Conservation (phyloP, 2,329 filamentous ascomycete genomes). For the Paramyrothecium roridum region DNA sequence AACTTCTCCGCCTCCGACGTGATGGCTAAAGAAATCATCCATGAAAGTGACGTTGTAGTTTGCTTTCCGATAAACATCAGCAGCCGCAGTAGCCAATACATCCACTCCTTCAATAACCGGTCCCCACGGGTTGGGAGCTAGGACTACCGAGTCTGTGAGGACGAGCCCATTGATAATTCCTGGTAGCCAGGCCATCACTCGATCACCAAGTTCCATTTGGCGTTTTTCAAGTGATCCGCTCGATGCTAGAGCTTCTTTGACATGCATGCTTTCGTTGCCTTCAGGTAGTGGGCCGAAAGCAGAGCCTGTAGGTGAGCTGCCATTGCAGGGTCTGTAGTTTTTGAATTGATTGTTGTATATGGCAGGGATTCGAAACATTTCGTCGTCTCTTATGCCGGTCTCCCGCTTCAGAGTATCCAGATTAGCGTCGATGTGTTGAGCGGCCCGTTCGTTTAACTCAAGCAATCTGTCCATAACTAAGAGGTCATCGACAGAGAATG, state of each 20-base stretch:
- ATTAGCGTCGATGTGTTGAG: slow-evolving; percentile 11
- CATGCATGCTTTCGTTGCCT: not conserved
- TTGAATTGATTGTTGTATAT: slow-evolving; percentile 9
- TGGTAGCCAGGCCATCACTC: slow-evolving; percentile 12
- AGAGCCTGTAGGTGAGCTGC: too few relatives aligned
- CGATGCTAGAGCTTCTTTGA: not conserved
- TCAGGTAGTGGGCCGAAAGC: too few relatives aligned
- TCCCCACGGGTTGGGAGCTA: slow-evolving; percentile 18
- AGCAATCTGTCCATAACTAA: slow-evolving; percentile 9
- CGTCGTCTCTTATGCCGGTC: slow-evolving; percentile 12
- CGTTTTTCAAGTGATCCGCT: not conserved
- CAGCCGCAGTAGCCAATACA: slow-evolving; percentile 12
- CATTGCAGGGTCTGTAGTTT: not conserved
- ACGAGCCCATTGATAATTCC: slow-evolving; percentile 17
- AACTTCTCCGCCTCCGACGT: slow-evolving; percentile 16
- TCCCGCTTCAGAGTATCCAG: slow-evolving; percentile 16
- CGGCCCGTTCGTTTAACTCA: slow-evolving; percentile 1
- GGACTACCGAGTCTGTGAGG: slow-evolving; percentile 10
- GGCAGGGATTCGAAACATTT: slow-evolving; percentile 17
- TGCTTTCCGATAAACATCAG: slow-evolving; percentile 10
- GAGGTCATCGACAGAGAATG: slow-evolving; percentile 10
- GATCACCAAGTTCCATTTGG: not conserved
- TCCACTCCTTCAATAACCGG: slow-evolving; percentile 15
- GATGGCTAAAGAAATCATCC: slow-evolving; percentile 18
- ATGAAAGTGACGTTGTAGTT: slow-evolving; percentile 13